Evolutionary conservation across 1,139 yeast species (phyloP).

Genomic region (Zygoascus meyerae): DNA sequence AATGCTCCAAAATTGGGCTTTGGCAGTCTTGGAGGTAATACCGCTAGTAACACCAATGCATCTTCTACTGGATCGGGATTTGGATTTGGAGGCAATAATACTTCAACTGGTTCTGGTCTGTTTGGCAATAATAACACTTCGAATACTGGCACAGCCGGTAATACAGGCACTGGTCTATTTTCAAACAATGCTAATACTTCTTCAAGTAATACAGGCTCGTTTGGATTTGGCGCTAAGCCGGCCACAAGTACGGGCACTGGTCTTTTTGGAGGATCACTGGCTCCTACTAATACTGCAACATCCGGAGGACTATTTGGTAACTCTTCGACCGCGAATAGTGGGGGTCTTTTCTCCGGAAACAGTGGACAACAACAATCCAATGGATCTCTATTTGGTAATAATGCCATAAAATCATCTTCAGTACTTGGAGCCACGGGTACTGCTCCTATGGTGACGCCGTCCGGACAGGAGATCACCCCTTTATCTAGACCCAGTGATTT

Average conservation of each 20-base stretch:
- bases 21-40: slow-evolving; percentile 33
- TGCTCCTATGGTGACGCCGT: slow-evolving; percentile 29
- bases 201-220: too few relatives aligned
- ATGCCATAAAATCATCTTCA: background rate
- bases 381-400: background rate
- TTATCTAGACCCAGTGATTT: slow-evolving; percentile 84
- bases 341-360: background rate
- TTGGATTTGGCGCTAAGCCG: background rate
- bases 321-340: slow-evolving; percentile 8
- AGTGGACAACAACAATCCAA: background rate
- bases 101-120: slow-evolving; percentile 2
- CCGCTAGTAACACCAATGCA: slow-evolving; percentile 35
- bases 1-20: slow-evolving; percentile 2
- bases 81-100: slow-evolving; percentile 12
- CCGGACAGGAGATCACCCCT: slow-evolving; percentile 39
- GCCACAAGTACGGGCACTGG: slow-evolving; percentile 12
- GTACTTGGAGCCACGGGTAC: slow-evolving; percentile 10
- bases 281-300: slow-evolving; percentile 8
- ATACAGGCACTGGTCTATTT: slow-evolving; percentile 17
- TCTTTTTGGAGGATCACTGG: slow-evolving; percentile 32
- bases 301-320: slow-evolving; percentile 29
- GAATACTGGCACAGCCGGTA: slow-evolving; percentile 13
- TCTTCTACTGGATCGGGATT: slow-evolving; percentile 23
- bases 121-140: slow-evolving; percentile 17
- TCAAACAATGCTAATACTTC: slow-evolving; percentile 9